A percentile compares a stretch with the other conserved stretches of the same genome.
Conservation (phyloP, 257 asterid genomes). For the Striga asiatica region DNA sequence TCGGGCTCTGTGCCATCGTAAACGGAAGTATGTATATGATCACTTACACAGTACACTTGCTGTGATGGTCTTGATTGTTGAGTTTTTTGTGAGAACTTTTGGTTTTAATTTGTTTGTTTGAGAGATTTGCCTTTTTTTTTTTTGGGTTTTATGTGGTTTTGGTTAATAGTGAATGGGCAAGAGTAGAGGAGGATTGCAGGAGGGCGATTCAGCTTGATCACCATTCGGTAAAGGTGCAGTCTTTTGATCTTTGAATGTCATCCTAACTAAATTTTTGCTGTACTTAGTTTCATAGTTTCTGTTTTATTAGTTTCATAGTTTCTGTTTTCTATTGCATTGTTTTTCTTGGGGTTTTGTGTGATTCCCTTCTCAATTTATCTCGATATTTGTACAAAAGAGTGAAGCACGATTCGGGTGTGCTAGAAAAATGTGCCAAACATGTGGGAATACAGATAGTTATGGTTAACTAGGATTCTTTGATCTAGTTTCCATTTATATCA, state of each 20-base stretch:
- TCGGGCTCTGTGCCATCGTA: slow-evolving; percentile 86
- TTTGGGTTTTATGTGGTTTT: too few relatives aligned
- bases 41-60: slow-evolving; percentile 7
- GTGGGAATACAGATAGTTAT: slow-evolving; percentile 5
- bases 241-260: too few relatives aligned
- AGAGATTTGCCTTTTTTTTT: background rate
- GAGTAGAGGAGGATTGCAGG: slow-evolving; percentile 71
- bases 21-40: slow-evolving; percentile 57
- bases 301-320: background rate
- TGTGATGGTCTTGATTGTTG: background rate
- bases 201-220: slow-evolving; percentile 55
- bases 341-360: too few relatives aligned
- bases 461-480: background rate
- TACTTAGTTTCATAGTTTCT: background rate
- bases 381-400: background rate
- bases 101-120: background rate
- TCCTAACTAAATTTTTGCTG: too few relatives aligned
- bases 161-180: slow-evolving; percentile 68
- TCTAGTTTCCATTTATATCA: background rate
- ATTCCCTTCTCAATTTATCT: too few relatives aligned
- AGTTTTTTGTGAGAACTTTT: background rate
- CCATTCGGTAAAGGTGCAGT: slow-evolving; percentile 42
- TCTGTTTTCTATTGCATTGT: background rate
- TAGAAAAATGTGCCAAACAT: background rate
- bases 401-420: background rate